These are phyloP conservation scores for Schoenoplectus triqueter DNA, from an alignment of 202 grass and related monocot species.

Conservation along the genomic window DNA sequence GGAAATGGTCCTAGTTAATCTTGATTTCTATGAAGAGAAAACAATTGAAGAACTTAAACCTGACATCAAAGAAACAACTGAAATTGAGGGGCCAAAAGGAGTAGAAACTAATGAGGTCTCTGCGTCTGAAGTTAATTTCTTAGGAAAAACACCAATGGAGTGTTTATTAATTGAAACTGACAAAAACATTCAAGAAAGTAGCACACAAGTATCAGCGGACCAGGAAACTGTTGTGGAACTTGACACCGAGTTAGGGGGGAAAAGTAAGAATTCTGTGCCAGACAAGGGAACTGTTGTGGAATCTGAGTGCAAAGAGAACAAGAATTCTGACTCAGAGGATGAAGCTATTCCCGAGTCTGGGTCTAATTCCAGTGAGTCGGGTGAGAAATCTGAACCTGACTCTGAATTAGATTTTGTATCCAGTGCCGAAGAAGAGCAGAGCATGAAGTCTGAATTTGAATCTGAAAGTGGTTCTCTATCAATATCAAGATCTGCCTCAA, in stretches of 20 bases:
- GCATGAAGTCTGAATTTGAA: slow-evolving; percentile 18
- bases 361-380: slow-evolving; percentile 11
- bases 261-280: slow-evolving; percentile 7
- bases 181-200: slow-evolving; percentile 30
- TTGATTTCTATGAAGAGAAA: slow-evolving; percentile 15
- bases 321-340: slow-evolving; percentile 15
- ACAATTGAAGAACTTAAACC: slow-evolving; percentile 39
- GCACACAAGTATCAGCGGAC: slow-evolving; percentile 51
- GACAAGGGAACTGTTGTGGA: slow-evolving; percentile 21
- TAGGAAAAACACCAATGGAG: slow-evolving; percentile 32
- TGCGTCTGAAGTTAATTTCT: slow-evolving; percentile 33
- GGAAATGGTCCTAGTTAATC: slow-evolving; percentile 35
- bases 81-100: slow-evolving; percentile 39
- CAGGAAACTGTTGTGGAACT: slow-evolving; percentile 39
- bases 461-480: slow-evolving; percentile 11
- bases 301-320: slow-evolving; percentile 24
- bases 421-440: slow-evolving; percentile 27
- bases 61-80: slow-evolving; percentile 46
- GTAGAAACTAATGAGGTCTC: slow-evolving; percentile 39
- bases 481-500: slow-evolving; percentile 25
- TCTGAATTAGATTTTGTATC: slow-evolving; percentile 31
- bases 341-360: not conserved
- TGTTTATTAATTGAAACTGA: slow-evolving; percentile 45
- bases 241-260: slow-evolving; percentile 6
- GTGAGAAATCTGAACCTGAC: slow-evolving; percentile 24